Base-by-base conservation (phyloP, 2,329 filamentous ascomycete genomes). In the Rutstroemia sp. region DNA sequence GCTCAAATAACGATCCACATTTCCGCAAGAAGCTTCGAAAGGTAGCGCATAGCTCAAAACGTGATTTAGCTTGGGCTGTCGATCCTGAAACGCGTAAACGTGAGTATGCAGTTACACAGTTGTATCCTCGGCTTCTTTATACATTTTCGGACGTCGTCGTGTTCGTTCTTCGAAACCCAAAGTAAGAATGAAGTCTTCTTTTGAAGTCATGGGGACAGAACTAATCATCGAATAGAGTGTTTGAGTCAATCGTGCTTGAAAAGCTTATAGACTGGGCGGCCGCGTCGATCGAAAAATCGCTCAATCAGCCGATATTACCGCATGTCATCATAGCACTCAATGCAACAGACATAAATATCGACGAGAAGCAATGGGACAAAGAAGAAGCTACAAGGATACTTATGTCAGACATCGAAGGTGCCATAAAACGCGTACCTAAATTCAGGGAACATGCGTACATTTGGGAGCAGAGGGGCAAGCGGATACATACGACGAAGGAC, bases 241-340 rank as follows among this genome's bases (percentile, higher is more conserved):
- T 77, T 45, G 75, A 77, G 53, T 68, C 66, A 9, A 72, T 73
- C 17, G 58, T 55, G 2, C 67, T 78, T 19, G 67, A 70, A 49
- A 69, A 67, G 58, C 67, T 81, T 4, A 63, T 81, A 12, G 69
- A 73, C 40, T 81, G 78, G 78, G 78, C 77, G 14, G 71, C 72
- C 2, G 73, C 76, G 12, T 75, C 75, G 1, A 68, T 81, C 6
- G 78, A 81, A 59, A 78, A 73, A 57, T 78, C 78, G 0, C 72
- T 76, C 45, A 81, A 81, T 57, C 79, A 82, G 60, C 78, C 79
- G 0, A 73, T 76, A 2, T 70, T 82, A 3, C 78, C 79, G 2
- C 77, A 80, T 61, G 78, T 75, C 5, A 73, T 82, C 52, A 76
- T 82, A 44, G 77, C 76, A 0, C 68, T 82, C 38, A 81, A 81